phyloP scores from a whole-genome alignment of 106 monocot genomes.

The Dendrobium officinale region DNA sequence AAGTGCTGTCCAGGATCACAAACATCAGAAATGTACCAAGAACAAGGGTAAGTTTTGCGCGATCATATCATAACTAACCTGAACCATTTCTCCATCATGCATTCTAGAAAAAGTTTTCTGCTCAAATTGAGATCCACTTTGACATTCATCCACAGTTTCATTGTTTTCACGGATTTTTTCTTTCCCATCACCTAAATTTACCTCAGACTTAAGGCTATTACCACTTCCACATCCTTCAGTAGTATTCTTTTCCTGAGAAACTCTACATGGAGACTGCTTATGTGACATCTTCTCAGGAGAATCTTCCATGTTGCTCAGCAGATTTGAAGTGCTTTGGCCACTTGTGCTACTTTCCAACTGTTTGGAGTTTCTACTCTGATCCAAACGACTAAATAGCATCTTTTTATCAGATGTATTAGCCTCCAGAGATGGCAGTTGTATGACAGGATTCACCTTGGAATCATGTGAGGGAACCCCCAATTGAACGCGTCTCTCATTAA shows the following conservation, averaged over 20 bases:
- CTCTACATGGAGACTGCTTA: slow-evolving; percentile 7
- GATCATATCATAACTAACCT: slow-evolving; percentile 42
- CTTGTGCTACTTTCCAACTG: not conserved
- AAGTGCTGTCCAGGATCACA: no score
- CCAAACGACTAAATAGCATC: not conserved
- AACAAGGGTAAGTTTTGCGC: not conserved
- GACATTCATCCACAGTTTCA: slow-evolving; percentile 12
- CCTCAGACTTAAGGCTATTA: not conserved
- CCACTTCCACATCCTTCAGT: slow-evolving; percentile 4
- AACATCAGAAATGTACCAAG: not conserved
- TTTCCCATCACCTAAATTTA: slow-evolving; percentile 9
- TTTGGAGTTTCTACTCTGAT: not conserved
- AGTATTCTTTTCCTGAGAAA: not conserved
- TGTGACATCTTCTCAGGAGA: slow-evolving; percentile 5
- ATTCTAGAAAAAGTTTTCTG: slow-evolving; percentile 84
- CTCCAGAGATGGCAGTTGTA: not conserved
- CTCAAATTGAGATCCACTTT: slow-evolving; percentile 52
- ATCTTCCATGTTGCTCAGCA: slow-evolving; percentile 3
- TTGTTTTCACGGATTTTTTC: not conserved
- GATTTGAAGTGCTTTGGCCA: not conserved
- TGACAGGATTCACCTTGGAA: not conserved
- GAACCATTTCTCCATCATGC: slow-evolving; percentile 80
- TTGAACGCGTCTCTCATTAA: not conserved
- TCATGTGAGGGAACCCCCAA: not conserved
- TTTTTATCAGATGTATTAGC: not conserved